Conservation (phyloP, 305 asterid species). For the Lippia alba region DNA sequence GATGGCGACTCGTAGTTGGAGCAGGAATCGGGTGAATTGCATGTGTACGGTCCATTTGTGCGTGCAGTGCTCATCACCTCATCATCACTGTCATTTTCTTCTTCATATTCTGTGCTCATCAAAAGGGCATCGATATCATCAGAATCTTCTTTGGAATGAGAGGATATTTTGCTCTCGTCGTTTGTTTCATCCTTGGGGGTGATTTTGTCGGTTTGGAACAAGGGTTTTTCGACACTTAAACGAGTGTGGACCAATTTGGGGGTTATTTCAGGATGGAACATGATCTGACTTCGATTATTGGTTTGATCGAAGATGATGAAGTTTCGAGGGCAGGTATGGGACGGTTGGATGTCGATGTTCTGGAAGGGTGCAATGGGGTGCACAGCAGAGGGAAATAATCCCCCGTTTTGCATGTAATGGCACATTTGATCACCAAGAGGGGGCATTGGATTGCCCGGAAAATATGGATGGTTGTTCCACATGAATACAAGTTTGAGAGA, state of each 20-base stretch:
- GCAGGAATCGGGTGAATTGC: conserved; percentile 72
- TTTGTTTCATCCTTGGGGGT: conserved; percentile 25
- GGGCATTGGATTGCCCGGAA: conserved; percentile 43
- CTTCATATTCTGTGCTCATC: conserved; percentile 66
- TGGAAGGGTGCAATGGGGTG: conserved; percentile 46
- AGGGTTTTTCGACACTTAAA: conserved; percentile 40
- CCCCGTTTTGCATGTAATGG: conserved; percentile 44
- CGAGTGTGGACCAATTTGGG: conserved; percentile 50
- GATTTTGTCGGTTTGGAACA: conserved; percentile 30
- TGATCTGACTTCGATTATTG: conserved; percentile 58
- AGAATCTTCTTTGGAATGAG: conserved; percentile 65
- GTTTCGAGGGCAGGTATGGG: conserved; percentile 72
- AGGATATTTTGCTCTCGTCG: conserved; percentile 43
- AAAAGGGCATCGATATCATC: conserved; percentile 78
- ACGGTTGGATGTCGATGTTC: conserved; percentile 57
- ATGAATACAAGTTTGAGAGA: conserved; percentile 42
- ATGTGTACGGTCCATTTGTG: conserved; percentile 46
- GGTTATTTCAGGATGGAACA: conserved; percentile 68
- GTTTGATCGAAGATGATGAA: conserved; percentile 74
- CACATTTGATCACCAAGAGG: conserved; percentile 55
- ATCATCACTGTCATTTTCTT: conserved; percentile 51
- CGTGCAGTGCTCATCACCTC: conserved; percentile 81
- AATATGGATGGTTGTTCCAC: conserved; percentile 55
- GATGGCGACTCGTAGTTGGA: conserved; percentile 58
- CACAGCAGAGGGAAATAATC: conserved; percentile 40